Conservation (phyloP, 169 alveolate species). For the Plasmodium chabaudi region DNA sequence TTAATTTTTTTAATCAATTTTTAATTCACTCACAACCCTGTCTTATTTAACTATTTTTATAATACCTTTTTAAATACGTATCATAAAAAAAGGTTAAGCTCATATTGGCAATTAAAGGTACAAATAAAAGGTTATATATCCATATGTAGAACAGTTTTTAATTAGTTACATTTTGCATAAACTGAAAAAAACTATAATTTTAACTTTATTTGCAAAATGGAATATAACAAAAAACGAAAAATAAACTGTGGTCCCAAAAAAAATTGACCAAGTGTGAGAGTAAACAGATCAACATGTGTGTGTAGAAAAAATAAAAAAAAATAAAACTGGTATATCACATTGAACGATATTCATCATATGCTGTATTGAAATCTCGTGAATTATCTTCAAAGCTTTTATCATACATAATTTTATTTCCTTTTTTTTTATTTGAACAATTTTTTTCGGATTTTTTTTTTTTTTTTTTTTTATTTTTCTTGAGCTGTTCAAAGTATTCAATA, state of each 20-base stretch:
- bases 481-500: slow-evolving; percentile 71
- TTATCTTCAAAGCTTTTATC: slow-evolving; percentile 27
- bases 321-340: slow-evolving; percentile 18
- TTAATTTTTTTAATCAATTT: no score
- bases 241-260: background rate
- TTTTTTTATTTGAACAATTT: slow-evolving; percentile 18
- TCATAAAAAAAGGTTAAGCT: no score
- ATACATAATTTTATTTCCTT: slow-evolving; percentile 13
- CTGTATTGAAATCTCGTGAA: slow-evolving; percentile 29
- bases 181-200: no score
- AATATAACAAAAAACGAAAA: background rate
- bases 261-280: no score
- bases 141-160: no score
- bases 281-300: no score
- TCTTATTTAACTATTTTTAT: no score
- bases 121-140: background rate
- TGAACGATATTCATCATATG: slow-evolving; percentile 75
- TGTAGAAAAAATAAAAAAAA: slow-evolving; percentile 16
- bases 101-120: background rate
- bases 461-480: slow-evolving; percentile 43
- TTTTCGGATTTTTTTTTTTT: slow-evolving; percentile 15
- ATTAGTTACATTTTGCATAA: no score
- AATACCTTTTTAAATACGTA: no score
- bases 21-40: no score
- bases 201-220: background rate